These are phyloP conservation scores for Rubia peregrina DNA, from an alignment of 305 asterid genomes.

Conservation along the genomic window DNA sequence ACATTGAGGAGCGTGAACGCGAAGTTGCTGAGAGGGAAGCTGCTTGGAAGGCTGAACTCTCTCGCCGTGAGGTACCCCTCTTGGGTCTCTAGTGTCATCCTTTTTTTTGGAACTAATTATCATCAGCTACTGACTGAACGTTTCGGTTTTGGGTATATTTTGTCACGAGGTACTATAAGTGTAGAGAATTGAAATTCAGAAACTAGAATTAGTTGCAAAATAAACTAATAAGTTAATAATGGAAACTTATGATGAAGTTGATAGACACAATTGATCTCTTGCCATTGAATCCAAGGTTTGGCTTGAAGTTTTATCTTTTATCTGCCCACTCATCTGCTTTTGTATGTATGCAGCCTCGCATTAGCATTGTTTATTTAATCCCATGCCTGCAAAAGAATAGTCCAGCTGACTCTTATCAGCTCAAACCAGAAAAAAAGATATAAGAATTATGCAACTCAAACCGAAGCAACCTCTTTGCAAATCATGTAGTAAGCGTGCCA, in stretches of 20 bases:
- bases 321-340: background rate
- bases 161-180: background rate
- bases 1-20: conserved; percentile 92
- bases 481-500: background rate
- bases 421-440: background rate
- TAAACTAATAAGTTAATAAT: background rate
- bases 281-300: background rate
- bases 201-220: background rate
- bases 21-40: conserved; percentile 99
- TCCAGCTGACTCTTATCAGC: background rate
- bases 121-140: background rate
- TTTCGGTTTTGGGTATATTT: background rate
- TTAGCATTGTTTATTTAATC: background rate
- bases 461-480: background rate
- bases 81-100: background rate
- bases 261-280: background rate
- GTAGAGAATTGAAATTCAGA: background rate
- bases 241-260: background rate
- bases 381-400: background rate
- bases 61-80: conserved; percentile 86
- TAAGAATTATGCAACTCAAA: background rate
- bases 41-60: conserved; percentile 99
- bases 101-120: background rate
- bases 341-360: background rate
- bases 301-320: background rate